Conservation (phyloP, 352 stramenopile species). For the Globisporangium cystogenes region DNA sequence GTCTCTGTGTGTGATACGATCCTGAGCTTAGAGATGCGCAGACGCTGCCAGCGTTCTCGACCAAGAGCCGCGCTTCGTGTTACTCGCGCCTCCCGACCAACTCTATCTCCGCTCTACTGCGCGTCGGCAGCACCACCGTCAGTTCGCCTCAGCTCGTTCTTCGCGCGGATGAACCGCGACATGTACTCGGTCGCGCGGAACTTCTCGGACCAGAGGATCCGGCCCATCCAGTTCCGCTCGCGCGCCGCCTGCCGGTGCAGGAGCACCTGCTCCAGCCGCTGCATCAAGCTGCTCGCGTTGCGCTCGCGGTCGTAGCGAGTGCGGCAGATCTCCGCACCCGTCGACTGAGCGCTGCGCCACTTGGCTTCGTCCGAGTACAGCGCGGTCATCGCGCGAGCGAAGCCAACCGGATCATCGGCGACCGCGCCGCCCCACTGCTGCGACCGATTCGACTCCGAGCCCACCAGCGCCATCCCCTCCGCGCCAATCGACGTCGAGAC, state of each 20-base stretch:
- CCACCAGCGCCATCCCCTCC: slow-evolving; percentile 70
- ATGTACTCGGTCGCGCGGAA: slow-evolving; percentile 82
- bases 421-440: slow-evolving; percentile 50
- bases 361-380: slow-evolving; percentile 35
- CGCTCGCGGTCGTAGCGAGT: slow-evolving; percentile 36
- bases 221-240: slow-evolving; percentile 60
- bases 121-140: neutral
- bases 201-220: slow-evolving; percentile 82
- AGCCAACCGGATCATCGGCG: slow-evolving; percentile 29
- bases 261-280: slow-evolving; percentile 36
- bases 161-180: slow-evolving; percentile 74
- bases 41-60: neutral
- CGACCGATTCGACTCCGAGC: neutral
- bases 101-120: neutral
- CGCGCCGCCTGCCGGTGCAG: slow-evolving; percentile 18
- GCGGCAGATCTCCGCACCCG: slow-evolving; percentile 24
- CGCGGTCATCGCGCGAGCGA: slow-evolving; percentile 35
- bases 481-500: slow-evolving; percentile 86
- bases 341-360: slow-evolving; percentile 32
- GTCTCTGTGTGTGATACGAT: neutral
- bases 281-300: slow-evolving; percentile 50
- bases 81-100: too few relatives aligned
- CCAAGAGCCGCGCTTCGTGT: too few relatives aligned
- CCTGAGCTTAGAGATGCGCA: neutral
- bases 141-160: slow-evolving; percentile 38